phyloP scores from a whole-genome alignment of 352 stramenopile species.

The Aphanomyces invadans region DNA sequence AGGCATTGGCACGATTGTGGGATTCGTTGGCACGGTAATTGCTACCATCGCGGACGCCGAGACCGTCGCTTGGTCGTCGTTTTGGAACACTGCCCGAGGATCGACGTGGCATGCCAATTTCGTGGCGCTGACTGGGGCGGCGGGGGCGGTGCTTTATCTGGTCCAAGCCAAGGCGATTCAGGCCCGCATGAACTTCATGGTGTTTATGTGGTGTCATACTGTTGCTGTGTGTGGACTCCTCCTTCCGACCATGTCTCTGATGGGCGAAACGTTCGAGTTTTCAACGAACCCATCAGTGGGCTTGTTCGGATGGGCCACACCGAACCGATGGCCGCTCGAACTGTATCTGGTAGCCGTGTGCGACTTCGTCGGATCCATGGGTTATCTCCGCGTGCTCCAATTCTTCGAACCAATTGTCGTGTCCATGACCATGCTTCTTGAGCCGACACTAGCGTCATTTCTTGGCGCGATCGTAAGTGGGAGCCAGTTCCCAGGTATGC shows the following conservation, averaged over 20 bases:
- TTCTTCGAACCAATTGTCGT: constrained; percentile 89
- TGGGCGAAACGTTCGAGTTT: constrained; percentile 39
- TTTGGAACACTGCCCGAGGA: background rate
- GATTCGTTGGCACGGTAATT: constrained; percentile 64
- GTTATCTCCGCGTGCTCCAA: constrained; percentile 85
- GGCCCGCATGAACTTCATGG: constrained; percentile 59
- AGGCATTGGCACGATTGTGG: constrained; percentile 60
- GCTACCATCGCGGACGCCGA: constrained; percentile 53
- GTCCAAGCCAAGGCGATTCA: constrained; percentile 68
- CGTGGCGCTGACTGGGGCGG: constrained; percentile 56
- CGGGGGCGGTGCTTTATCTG: constrained; percentile 68
- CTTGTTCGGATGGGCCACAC: constrained; percentile 77
- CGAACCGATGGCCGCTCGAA: constrained; percentile 48
- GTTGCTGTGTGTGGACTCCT: constrained; percentile 58
- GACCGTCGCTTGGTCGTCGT: constrained; percentile 15
- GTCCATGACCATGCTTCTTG: constrained; percentile 80
- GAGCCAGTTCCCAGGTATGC: constrained; percentile 59
- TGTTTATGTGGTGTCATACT: constrained; percentile 57
- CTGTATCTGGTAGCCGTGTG: constrained; percentile 84
- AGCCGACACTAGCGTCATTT: constrained; percentile 70
- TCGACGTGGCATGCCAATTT: constrained; percentile 54
- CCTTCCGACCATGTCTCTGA: constrained; percentile 39
- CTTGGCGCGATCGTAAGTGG: constrained; percentile 68
- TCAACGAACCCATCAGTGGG: constrained; percentile 64
- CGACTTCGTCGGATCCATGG: constrained; percentile 75